phyloP scores from a whole-genome alignment of 2,329 filamentous ascomycete genomes.

The Sclerotinia glacialis region DNA sequence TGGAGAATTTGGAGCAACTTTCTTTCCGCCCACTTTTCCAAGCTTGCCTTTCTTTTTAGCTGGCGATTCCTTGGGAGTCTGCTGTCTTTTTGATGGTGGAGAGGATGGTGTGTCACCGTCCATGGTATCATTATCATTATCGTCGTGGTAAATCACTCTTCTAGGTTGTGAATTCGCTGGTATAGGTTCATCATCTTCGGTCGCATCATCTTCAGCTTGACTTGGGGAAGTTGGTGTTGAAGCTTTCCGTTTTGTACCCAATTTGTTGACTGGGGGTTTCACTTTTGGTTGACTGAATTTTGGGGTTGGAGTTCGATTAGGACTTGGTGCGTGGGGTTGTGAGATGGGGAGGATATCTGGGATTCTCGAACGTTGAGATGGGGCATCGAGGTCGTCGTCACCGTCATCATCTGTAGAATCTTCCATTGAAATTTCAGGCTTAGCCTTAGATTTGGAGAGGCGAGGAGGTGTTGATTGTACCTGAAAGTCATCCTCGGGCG shows the following conservation, averaged over 20 bases:
- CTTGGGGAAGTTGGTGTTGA: background rate
- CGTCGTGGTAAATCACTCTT: background rate
- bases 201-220: conserved; percentile 12
- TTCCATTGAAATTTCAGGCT: conserved; percentile 19
- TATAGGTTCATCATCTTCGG: conserved; percentile 21
- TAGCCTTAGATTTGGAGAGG: conserved; percentile 21
- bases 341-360: conserved; percentile 34
- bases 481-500: conserved; percentile 35
- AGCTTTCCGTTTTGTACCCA: conserved; percentile 19
- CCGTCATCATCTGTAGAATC: conserved; percentile 32
- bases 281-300: conserved; percentile 1
- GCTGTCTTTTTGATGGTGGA: background rate
- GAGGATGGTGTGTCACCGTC: conserved; percentile 23
- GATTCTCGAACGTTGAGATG: conserved; percentile 29
- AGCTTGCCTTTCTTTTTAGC: conserved; percentile 26
- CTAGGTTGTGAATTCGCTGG: background rate
- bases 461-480: conserved; percentile 36
- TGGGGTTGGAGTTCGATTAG: background rate
- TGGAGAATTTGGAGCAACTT: conserved; percentile 21
- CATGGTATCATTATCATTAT: conserved; percentile 22
- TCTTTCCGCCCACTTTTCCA: conserved; percentile 30
- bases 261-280: conserved; percentile 23
- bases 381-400: conserved; percentile 36
- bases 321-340: conserved; percentile 13
- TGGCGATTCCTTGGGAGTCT: conserved; percentile 1